Percentiles rank a stretch among this genome's conserved stretches.
phyloP scores from a whole-genome alignment of 2,329 filamentous ascomycete genomes.

The Alternaria novae-zelandiae region DNA sequence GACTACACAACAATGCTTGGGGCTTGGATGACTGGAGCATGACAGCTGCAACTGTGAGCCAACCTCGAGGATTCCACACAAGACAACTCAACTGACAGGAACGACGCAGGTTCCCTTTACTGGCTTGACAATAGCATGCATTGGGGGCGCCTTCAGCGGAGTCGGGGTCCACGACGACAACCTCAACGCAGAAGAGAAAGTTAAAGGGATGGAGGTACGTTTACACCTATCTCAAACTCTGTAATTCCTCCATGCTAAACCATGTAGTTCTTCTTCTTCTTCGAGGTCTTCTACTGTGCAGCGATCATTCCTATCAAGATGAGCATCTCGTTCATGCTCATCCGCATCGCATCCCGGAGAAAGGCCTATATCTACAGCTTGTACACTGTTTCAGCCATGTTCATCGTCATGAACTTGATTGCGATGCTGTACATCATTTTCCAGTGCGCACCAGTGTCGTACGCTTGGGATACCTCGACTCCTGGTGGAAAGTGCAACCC shows the following conservation, averaged over 20 bases:
- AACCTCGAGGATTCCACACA: too few relatives aligned
- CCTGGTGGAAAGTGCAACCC: conserved; percentile 11
- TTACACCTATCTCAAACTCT: neutral
- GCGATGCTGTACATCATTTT: conserved; percentile 13
- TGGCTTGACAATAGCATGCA: conserved; percentile 10
- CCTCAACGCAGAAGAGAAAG: neutral
- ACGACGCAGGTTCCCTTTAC: conserved; percentile 5
- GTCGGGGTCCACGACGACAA: conserved; percentile 6
- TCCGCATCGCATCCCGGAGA: conserved; percentile 9
- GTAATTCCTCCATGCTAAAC: neutral
- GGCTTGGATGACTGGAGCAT: conserved; percentile 13
- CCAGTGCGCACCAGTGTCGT: conserved; percentile 10
- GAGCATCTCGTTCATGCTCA: conserved; percentile 15
- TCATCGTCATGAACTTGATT: conserved; percentile 12
- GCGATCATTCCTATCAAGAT: conserved; percentile 14
- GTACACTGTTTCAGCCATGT: conserved; percentile 9
- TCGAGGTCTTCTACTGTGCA: conserved; percentile 10
- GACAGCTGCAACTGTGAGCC: conserved; percentile 7
- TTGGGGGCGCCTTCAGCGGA: conserved; percentile 11
- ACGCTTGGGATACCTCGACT: conserved; percentile 13
- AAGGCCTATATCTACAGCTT: conserved; percentile 5
- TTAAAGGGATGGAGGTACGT: conserved; percentile 10
- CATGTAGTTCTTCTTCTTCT: conserved; percentile 10
- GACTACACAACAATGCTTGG: conserved; percentile 12
- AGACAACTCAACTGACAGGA: neutral